Percentiles rank a stretch among this genome's conserved stretches.
Conservation (phyloP, 768 basidiomycete genomes). For the Phlebiopsis flavidoalba region DNA sequence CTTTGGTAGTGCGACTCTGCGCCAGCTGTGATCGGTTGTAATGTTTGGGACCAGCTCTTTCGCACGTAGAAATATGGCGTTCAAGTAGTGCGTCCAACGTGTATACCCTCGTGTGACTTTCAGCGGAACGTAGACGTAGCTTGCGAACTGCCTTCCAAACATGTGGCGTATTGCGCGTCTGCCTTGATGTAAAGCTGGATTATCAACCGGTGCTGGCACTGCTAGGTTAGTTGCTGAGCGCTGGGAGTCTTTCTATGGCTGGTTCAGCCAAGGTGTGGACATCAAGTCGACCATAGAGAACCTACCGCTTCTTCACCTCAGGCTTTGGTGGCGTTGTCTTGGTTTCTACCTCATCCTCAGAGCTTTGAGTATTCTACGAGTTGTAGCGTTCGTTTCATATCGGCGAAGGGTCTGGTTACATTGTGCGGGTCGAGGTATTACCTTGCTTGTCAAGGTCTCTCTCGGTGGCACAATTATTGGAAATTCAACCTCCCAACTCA, state of each 20-base stretch:
- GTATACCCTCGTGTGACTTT: slow-evolving; percentile 35
- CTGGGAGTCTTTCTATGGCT: slow-evolving; percentile 47
- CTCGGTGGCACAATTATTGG: no score
- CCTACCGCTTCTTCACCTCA: background rate
- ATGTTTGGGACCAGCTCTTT: slow-evolving; percentile 37
- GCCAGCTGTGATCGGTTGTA: slow-evolving; percentile 39
- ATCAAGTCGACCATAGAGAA: no score
- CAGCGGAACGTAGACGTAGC: slow-evolving; percentile 74
- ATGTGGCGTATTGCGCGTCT: slow-evolving; percentile 71
- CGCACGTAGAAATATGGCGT: slow-evolving; percentile 40
- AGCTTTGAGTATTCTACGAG: slow-evolving; percentile 18
- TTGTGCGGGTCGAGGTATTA: background rate
- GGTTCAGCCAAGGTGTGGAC: background rate
- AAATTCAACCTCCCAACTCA: no score
- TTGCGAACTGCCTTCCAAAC: slow-evolving; percentile 81
- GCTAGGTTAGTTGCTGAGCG: slow-evolving; percentile 47
- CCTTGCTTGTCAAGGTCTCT: no score
- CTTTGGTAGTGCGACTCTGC: slow-evolving; percentile 11
- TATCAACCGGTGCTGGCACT: slow-evolving; percentile 50
- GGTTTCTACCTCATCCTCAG: slow-evolving; percentile 14
- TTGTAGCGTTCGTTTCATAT: slow-evolving; percentile 14
- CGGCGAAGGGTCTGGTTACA: background rate
- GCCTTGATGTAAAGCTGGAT: slow-evolving; percentile 83
- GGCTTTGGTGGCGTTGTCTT: background rate
- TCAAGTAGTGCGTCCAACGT: slow-evolving; percentile 39